Base-by-base conservation (phyloP, 2,329 filamentous ascomycete genomes). In the Fusarium paranaense region DNA sequence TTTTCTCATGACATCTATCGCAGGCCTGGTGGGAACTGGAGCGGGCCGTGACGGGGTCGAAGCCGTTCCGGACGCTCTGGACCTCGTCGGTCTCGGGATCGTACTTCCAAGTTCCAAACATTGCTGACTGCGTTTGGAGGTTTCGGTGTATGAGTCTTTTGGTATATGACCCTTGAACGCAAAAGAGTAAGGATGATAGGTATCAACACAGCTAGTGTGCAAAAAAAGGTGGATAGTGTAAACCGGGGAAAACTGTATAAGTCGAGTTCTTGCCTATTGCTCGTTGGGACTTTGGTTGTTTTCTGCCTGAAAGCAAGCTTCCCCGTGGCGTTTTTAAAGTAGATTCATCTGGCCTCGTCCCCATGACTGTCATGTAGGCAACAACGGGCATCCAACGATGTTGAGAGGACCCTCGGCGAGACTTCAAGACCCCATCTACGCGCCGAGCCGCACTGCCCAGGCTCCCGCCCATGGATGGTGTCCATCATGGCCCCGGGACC, bases 21-120 rank as follows among this genome's bases (percentile, higher is more conserved):
- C 83, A 84, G 3, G 82, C 83, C 68, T 83, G 82, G 69, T 84
- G 83, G 59, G 79, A 79, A 69, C 80, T 84, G 11, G 82, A 83
- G 47, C 82, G 80, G 33, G 82, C 82, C 30, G 81, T 81, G 70
- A 82, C 75, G 60, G 82, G 83, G 62, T 84, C 82, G 63, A 80
- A 82, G 35, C 81, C 80, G 20, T 78, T 78, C 42, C 82, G 79
- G 59, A 84, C 72, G 65, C 80, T 82, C 66, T 83, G 82, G 67
- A 84, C 78, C 72, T 83, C 78, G 54, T 81, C 77, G 38, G 81
- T 83, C 72, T 83, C 82, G 4, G 80, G 80, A 65, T 83, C 81
- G 74, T 82, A 82, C 72, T 82, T 83, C 81, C 81, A 83, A 13
- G 82, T 83, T 18, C 78, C 79, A 69, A 83, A 83, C 82, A 83